Evolutionary conservation across 768 basidiomycete species (phyloP), one percentile per base, ranked within the genome.

Genomic region (Russula compacta): DNA sequence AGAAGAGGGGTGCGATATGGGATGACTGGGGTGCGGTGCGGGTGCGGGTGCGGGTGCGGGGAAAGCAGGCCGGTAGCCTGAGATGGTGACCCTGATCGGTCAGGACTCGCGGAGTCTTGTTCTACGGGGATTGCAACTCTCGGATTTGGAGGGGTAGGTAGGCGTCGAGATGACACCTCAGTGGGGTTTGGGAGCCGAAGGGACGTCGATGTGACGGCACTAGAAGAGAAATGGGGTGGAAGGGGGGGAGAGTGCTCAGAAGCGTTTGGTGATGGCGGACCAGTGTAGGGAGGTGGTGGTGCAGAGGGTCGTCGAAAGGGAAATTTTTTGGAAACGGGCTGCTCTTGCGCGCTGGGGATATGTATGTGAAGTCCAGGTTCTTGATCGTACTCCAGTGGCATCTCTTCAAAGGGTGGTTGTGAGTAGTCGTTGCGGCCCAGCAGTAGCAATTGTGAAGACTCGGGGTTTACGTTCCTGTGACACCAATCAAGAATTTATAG

Each of bases 231-330:
- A 15, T 47, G 55, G 15, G 55, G n/a, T 12, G 8, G 44, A 3
- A 29, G 24, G 21, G 17, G 24, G 35, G 6, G 33, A 6, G 58
- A 10, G 12, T 24, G 9, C n/a, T 14, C 10, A 40, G 60, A 29
- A 24, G 9, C 42, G 36, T 38, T 19, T 6, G 49, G 21, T 6
- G 14, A 9, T 29, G 54, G 10, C n/a, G 42, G 43, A 4, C 0
- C n/a, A 17, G 42, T 29, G 43, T 61, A 61, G 5, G 54, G 54
- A 15, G 60, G 60, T 3, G 60, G 60, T 14, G 59, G 48, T 4
- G 36, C 43, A 4, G 51, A 38, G 9, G 43, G 2, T 19, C 2
- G 19, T 8, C 35, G 55, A 19, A 19, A 11, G 49, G 10, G 40
- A 6, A 10, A 5, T 19, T 14, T 51, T 46, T 42, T 51, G 36